Percentiles rank a stretch among this genome's conserved stretches.
phyloP scores from a whole-genome alignment of 1,284 basidiomycete species.

The Rhizoctonia solani region DNA sequence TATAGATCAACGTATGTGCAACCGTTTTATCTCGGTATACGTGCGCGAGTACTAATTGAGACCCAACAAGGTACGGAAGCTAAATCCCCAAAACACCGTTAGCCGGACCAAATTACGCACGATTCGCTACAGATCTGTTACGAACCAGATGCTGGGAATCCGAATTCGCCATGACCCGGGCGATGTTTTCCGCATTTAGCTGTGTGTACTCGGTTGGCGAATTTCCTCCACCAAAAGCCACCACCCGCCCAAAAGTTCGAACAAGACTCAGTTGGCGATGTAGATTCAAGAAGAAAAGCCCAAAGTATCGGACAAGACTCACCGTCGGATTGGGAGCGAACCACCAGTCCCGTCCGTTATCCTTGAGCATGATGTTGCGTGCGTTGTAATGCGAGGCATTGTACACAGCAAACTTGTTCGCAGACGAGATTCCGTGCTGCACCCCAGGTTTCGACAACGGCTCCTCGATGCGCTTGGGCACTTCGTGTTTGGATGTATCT shows the following conservation, averaged over 20 bases:
- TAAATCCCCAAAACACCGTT: too few species aligned
- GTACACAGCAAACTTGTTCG: conserved; percentile 17
- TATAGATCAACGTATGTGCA: conserved; percentile 29
- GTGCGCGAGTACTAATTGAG: conserved; percentile 16
- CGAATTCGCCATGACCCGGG: conserved; percentile 12
- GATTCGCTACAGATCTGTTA: too few species aligned
- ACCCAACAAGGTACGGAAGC: conserved; percentile 32
- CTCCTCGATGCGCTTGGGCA: conserved; percentile 2
- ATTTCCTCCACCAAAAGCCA: conserved; percentile 28
- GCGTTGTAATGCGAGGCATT: conserved; percentile 31
- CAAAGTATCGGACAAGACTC: too few species aligned
- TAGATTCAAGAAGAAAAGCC: too few species aligned
- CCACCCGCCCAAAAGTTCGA: neutral
- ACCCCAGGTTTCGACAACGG: neutral
- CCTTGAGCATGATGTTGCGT: conserved; percentile 30
- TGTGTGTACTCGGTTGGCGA: conserved; percentile 28
- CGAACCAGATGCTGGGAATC: conserved; percentile 29
- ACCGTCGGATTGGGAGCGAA: conserved; percentile 30
- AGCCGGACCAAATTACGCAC: too few species aligned
- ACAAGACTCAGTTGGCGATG: too few species aligned
- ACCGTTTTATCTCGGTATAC: conserved; percentile 20
- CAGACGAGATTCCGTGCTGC: conserved; percentile 23
- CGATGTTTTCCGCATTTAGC: neutral
- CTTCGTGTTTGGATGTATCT: neutral
- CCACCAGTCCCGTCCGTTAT: conserved; percentile 33